Conservation (phyloP, 140 eudicot species). For the Senecio squalidus region DNA sequence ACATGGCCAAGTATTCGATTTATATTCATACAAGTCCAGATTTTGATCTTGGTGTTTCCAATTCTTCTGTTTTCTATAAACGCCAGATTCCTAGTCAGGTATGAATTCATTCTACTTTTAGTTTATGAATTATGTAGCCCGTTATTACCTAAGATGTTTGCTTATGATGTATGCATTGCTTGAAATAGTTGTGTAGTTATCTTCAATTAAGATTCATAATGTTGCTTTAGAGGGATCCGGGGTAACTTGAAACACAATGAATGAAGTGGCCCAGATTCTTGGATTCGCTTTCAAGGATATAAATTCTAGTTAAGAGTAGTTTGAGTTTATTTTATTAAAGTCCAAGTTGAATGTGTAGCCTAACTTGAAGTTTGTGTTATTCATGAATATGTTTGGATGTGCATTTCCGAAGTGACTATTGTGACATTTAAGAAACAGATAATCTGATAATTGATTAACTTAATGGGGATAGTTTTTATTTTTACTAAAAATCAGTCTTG, state of each 20-base stretch:
- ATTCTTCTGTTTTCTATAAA: conserved; percentile 53
- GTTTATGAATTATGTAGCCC: not conserved
- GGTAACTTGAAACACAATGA: not conserved
- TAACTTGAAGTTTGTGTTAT: not conserved
- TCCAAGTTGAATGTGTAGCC: too few species aligned
- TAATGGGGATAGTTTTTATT: not conserved
- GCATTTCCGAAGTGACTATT: not conserved
- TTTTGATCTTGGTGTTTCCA: conserved; percentile 45
- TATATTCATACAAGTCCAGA: conserved; percentile 66
- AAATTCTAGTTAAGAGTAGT: not conserved
- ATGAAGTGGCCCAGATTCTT: not conserved
- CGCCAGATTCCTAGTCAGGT: conserved; percentile 94
- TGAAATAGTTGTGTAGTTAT: conserved; percentile 1
- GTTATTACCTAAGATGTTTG: not conserved
- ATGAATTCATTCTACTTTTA: not conserved
- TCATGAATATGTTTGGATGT: not conserved
- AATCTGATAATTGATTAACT: not conserved
- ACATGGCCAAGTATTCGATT: conserved; percentile 48
- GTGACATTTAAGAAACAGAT: not conserved
- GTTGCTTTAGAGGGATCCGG: not conserved
- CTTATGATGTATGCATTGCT: too few species aligned
- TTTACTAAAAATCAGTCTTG: not conserved
- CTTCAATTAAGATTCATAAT: not conserved
- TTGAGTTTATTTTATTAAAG: not conserved
- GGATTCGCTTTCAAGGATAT: not conserved